These are phyloP conservation scores for Ogataea hybrid DNA, from an alignment of 1,139 yeast species.

Conservation along the genomic window DNA sequence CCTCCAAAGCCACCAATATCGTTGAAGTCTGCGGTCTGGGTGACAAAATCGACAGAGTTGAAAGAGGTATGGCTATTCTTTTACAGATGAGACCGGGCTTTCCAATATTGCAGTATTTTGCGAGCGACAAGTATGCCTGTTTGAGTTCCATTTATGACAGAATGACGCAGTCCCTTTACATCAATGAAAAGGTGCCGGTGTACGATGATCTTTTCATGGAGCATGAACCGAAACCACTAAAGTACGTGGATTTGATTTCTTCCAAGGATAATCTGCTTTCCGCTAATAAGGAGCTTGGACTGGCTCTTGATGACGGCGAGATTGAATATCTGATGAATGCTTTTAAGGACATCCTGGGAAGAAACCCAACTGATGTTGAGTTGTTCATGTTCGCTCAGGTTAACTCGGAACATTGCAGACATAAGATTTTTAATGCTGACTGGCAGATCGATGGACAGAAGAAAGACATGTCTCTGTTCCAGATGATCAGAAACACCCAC, in stretches of 20 bases:
- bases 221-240: conserved; percentile 83
- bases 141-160: conserved; percentile 82
- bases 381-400: conserved; percentile 99
- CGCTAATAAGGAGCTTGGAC: conserved; percentile 83
- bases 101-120: conserved; percentile 56
- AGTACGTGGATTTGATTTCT: conserved; percentile 61
- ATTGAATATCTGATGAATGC: conserved; percentile 83
- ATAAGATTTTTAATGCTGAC: conserved; percentile 96
- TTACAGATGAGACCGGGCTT: conserved; percentile 68
- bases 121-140: conserved; percentile 44
- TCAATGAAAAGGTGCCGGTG: conserved; percentile 55
- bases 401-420: conserved; percentile 99
- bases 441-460: conserved; percentile 91
- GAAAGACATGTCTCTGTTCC: conserved; percentile 76
- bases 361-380: conserved; percentile 98
- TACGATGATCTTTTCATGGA: conserved; percentile 72
- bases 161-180: conserved; percentile 82
- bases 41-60: conserved; percentile 72
- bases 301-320: conserved; percentile 92
- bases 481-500: conserved; percentile 96
- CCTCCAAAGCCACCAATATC: conserved; percentile 97
- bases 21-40: conserved; percentile 83
- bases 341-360: conserved; percentile 66
- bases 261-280: conserved; percentile 62
- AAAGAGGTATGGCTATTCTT: conserved; percentile 80